phyloP scores from a whole-genome alignment of 2,329 filamentous ascomycete species.

The Xylaria sp. region DNA sequence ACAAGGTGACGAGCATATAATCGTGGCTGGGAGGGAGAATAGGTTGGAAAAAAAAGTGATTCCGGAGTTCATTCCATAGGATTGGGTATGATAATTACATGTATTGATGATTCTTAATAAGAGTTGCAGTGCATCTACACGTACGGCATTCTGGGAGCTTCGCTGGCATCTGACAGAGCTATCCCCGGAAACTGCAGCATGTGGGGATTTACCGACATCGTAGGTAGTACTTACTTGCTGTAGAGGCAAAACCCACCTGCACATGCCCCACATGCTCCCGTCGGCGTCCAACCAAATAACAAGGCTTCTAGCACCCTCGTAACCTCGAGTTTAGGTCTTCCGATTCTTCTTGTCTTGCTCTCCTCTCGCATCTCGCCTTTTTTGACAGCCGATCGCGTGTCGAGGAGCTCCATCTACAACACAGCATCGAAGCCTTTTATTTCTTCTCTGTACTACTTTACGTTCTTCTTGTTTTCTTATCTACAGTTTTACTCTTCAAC shows the following conservation, averaged over 20 bases:
- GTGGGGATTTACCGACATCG: too few relatives aligned
- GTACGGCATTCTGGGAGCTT: background rate
- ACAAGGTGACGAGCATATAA: background rate
- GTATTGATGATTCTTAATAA: too few relatives aligned
- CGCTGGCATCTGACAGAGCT: background rate
- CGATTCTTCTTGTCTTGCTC: conserved; percentile 3
- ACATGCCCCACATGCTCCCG: background rate
- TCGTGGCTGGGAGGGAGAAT: background rate
- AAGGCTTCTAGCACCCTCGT: conserved; percentile 11
- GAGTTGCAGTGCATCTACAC: background rate
- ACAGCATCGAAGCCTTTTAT: conserved; percentile 11
- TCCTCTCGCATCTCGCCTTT: conserved; percentile 15
- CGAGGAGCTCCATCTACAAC: conserved; percentile 10
- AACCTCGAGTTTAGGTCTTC: conserved; percentile 12
- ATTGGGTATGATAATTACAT: too few relatives aligned
- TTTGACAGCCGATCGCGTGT: conserved; percentile 1
- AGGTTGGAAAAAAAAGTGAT: background rate
- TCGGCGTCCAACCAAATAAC: conserved; percentile 7
- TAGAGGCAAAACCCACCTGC: too few relatives aligned
- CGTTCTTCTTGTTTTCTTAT: conserved; percentile 17
- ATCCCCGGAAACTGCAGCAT: conserved; percentile 1
- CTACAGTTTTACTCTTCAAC: conserved; percentile 26
- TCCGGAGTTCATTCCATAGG: background rate
- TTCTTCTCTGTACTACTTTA: conserved; percentile 18
- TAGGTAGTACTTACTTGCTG: too few relatives aligned